Conservation (phyloP, 2,329 filamentous ascomycete genomes). For the Claviceps maximensis region DNA sequence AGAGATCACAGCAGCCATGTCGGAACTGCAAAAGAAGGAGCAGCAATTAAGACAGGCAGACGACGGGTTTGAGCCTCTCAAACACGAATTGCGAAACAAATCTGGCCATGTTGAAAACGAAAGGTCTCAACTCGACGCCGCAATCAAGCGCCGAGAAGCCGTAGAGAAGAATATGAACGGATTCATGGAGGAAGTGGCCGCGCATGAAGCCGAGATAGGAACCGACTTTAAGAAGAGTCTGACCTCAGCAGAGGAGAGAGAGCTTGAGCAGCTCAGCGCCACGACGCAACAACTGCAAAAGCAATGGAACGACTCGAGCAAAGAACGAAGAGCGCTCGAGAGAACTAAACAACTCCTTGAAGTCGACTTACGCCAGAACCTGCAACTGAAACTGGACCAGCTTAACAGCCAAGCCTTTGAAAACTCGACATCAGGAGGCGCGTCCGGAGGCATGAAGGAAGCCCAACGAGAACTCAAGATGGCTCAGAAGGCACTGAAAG, state of each 20-base stretch:
- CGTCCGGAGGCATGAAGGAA: constrained; percentile 57
- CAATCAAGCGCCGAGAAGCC: constrained; percentile 48
- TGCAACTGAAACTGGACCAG: constrained; percentile 77
- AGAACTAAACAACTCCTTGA: constrained; percentile 72
- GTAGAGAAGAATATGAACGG: constrained; percentile 64
- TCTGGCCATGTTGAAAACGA: constrained; percentile 61
- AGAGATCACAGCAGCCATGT: constrained; percentile 74
- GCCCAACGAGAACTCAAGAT: constrained; percentile 72
- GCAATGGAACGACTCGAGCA: constrained; percentile 63
- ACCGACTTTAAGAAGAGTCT: constrained; percentile 90
- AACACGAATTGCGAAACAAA: constrained; percentile 63
- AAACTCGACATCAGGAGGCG: constrained; percentile 42
- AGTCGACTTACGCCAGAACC: constrained; percentile 75
- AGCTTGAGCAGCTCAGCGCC: constrained; percentile 57
- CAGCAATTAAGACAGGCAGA: constrained; percentile 68
- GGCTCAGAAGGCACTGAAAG: constrained; percentile 52
- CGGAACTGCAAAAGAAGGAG: constrained; percentile 70
- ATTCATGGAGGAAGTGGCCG: constrained; percentile 59
- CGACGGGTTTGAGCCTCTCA: constrained; percentile 67
- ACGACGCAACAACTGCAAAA: constrained; percentile 62
- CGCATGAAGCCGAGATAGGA: constrained; percentile 66
- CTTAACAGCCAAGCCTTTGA: constrained; percentile 67
- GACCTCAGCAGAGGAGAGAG: constrained; percentile 65
- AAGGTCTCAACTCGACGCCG: constrained; percentile 59
- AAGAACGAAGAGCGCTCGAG: constrained; percentile 63